Evolutionary conservation across 2,329 filamentous ascomycete species (phyloP), one percentile per base, ranked within the genome.

Genomic region (Xylaria digitata): DNA sequence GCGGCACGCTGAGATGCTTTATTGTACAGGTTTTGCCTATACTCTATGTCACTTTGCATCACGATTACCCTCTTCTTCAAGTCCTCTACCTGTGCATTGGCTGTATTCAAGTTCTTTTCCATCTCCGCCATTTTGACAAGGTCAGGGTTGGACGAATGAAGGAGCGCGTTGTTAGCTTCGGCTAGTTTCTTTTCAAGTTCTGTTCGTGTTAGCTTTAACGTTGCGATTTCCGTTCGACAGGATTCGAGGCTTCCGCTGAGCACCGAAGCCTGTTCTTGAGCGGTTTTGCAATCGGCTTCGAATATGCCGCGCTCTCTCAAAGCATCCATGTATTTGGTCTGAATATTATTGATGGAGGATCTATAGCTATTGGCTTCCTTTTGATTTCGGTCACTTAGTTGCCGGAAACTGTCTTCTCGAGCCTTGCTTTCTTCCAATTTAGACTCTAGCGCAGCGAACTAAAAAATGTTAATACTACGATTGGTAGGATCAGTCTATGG

Each of bases 1-100:
- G 79, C 79, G 2, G 82, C 83, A 1, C 80, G 76, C 37, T 82
- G 82, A 8, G 86, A 87, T 0, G 85, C 84, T 23, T 85, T 81
- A 71, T 90, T 89, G 72, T 91, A 92, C 9, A 84, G 80, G 3
- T 82, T 81, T 59, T 86, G 84, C 13, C 83, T 79, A 72, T 89
- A 92, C 1, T 88, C 86, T 30, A 84, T 79, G 3, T 89, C 86
- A 15, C 79, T 80, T 32, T 84, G 78, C 1, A 76, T 68, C 15
- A 71, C 71, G 2, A 71, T 67, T 2, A 78, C 42, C 58, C 79
- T 81, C 72, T 81, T 82, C 69, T 84, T 79, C 3, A 82, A 73
- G 6, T 72, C 66, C 3, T 81, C 76, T 5, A 80, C 78, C 59
- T 80, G 79, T 5, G 80, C 74, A 21, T 79, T 79, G 0, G 78